A percentile compares a stretch with the other conserved stretches of the same genome.
phyloP scores from a whole-genome alignment of 257 asterid genomes.

The Orobanche coerulescens region DNA sequence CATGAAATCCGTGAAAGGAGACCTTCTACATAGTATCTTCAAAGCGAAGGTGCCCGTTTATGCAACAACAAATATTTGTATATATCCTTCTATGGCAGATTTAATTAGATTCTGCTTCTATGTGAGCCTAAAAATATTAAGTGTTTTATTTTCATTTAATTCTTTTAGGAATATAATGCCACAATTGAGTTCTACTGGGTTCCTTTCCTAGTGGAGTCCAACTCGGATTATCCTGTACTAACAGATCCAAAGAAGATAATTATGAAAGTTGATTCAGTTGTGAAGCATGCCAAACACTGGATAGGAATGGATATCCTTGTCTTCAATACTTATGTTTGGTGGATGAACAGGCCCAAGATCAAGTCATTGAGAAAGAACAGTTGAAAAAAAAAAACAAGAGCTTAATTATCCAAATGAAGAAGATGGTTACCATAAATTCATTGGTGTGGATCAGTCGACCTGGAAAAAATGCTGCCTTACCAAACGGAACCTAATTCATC shows the following conservation, averaged over 20 bases:
- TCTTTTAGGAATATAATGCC: conserved; percentile 68
- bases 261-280: conserved; percentile 71
- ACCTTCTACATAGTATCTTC: conserved; percentile 49
- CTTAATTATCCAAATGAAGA: neutral
- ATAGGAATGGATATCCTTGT: conserved; percentile 57
- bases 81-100: too few relatives aligned
- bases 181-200: conserved; percentile 91
- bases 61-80: too few relatives aligned
- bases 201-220: conserved; percentile 76
- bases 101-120: too few relatives aligned
- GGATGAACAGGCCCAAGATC: too few relatives aligned
- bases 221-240: conserved; percentile 53
- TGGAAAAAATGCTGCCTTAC: conserved; percentile 88
- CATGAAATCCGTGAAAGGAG: conserved; percentile 65
- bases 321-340: conserved; percentile 67
- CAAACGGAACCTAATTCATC: conserved; percentile 71
- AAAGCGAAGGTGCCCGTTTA: conserved; percentile 31
- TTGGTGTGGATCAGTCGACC: conserved; percentile 85
- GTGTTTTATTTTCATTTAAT: too few relatives aligned
- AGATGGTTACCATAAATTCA: conserved; percentile 57
- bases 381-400: neutral
- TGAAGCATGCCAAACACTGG: conserved; percentile 77
- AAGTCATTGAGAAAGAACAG: too few relatives aligned
- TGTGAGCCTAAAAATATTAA: too few relatives aligned
- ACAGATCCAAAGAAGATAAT: conserved; percentile 69